Evolutionary conservation across 2,329 filamentous ascomycete species (phyloP).

Genomic region (Cercospora nicotianae): DNA sequence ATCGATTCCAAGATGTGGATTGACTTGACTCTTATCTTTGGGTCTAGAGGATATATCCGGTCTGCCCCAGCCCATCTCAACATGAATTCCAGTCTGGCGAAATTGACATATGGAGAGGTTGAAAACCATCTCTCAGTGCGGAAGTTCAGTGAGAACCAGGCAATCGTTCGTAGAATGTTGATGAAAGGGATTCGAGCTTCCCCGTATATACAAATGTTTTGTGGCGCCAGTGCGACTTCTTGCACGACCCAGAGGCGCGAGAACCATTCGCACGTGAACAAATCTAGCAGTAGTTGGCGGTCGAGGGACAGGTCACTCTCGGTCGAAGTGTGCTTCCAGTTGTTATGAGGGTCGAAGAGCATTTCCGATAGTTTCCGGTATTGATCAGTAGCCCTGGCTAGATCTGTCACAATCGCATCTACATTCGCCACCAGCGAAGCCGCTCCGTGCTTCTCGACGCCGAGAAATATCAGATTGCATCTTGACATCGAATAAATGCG

Average conservation of each 20-base stretch:
- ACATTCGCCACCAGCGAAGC: background rate
- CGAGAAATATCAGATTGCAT: constrained; percentile 17
- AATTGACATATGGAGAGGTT: background rate
- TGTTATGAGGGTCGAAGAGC: background rate
- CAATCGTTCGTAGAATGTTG: constrained; percentile 3
- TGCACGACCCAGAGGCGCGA: constrained; percentile 10
- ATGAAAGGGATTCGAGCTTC: background rate
- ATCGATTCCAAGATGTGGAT: background rate
- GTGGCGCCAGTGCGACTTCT: constrained; percentile 11
- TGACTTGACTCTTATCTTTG: background rate
- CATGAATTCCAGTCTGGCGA: background rate
- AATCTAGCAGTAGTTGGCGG: background rate
- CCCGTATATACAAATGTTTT: constrained; percentile 10
- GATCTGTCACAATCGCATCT: background rate
- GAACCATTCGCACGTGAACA: background rate
- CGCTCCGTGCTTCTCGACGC: background rate
- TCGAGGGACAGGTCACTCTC: background rate
- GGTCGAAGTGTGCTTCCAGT: background rate
- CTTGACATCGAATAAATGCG: constrained; percentile 17
- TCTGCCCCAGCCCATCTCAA: background rate
- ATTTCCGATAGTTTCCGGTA: background rate
- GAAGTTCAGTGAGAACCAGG: background rate
- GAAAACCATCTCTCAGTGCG: background rate
- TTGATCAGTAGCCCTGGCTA: background rate
- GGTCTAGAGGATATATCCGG: background rate